Evolutionary conservation across 2,329 filamentous ascomycete genomes (phyloP).

Genomic region (Pleomassaria siparia): DNA sequence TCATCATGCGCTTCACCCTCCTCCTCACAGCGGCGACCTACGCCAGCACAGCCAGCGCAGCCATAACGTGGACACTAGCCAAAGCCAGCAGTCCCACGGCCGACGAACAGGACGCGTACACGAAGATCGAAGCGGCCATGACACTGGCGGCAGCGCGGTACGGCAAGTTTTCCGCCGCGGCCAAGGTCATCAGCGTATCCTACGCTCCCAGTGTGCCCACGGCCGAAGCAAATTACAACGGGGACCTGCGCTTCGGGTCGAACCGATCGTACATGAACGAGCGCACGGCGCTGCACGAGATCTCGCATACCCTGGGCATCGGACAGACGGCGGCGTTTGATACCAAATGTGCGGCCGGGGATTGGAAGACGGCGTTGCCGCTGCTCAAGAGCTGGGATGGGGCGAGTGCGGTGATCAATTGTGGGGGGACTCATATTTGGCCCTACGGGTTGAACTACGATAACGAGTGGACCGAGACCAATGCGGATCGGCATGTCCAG

Average conservation of each 20-base stretch:
- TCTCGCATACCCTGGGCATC: slow-evolving; percentile 36
- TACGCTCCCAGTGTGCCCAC: slow-evolving; percentile 37
- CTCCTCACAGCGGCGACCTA: not conserved
- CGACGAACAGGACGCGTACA: slow-evolving; percentile 36
- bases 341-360: slow-evolving; percentile 28
- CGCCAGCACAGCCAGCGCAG: not conserved
- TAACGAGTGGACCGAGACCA: slow-evolving; percentile 39
- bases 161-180: slow-evolving; percentile 20
- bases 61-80: slow-evolving; percentile 25
- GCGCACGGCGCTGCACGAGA: slow-evolving; percentile 40
- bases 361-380: slow-evolving; percentile 37
- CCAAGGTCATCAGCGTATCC: slow-evolving; percentile 30
- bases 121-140: slow-evolving; percentile 35
- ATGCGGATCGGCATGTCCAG: slow-evolving; percentile 37
- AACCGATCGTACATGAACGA: slow-evolving; percentile 38
- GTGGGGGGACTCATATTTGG: slow-evolving; percentile 37
- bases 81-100: slow-evolving; percentile 31
- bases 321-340: slow-evolving; percentile 37
- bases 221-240: slow-evolving; percentile 39
- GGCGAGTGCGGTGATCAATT: slow-evolving; percentile 31
- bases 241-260: slow-evolving; percentile 37
- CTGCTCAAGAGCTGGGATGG: slow-evolving; percentile 35
- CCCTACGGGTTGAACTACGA: slow-evolving; percentile 41
- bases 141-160: slow-evolving; percentile 32
- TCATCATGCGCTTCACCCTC: slow-evolving; percentile 2